phyloP scores from a whole-genome alignment of 139 green algal genomes.

The Chlamydomonas applanata region DNA sequence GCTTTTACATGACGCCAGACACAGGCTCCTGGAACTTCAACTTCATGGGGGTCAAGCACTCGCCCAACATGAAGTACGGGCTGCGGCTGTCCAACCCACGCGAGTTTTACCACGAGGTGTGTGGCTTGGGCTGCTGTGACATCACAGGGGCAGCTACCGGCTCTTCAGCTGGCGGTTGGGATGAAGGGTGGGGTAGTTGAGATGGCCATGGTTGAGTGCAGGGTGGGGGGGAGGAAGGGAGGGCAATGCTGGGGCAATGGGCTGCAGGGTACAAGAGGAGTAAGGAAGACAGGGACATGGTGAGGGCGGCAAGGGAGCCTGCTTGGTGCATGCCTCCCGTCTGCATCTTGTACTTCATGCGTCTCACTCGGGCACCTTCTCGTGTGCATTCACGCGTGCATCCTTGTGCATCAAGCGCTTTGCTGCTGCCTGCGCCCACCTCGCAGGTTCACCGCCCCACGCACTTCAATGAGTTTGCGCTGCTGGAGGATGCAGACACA shows the following conservation, averaged over 20 bases:
- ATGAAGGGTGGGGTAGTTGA: not conserved
- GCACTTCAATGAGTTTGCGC: conserved; percentile 98
- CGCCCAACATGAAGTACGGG: conserved; percentile 66
- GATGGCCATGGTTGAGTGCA: not conserved
- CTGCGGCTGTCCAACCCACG: conserved; percentile 87
- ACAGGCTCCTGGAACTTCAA: conserved; percentile 98
- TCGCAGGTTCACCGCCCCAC: conserved; percentile 74
- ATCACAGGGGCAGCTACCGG: not conserved
- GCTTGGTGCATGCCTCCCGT: too few relatives aligned
- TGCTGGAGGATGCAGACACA: conserved; percentile 80
- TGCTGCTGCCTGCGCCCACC: too few relatives aligned
- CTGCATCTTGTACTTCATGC: too few relatives aligned
- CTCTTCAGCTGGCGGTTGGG: too few relatives aligned
- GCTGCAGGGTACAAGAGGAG: too few relatives aligned
- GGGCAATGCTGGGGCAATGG: too few relatives aligned
- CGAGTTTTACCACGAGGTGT: conserved; percentile 92
- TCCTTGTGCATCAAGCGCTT: too few relatives aligned
- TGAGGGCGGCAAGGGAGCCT: too few relatives aligned
- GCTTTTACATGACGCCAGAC: conserved; percentile 96
- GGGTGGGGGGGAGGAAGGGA: too few relatives aligned
- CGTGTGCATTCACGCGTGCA: too few relatives aligned
- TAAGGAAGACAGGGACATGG: too few relatives aligned
- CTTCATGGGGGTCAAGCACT: conserved; percentile 89
- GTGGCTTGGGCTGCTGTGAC: not conserved
- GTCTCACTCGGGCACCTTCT: too few relatives aligned